A percentile compares a stretch with the other conserved stretches of the same genome.
Evolutionary conservation across 495 filamentous ascomycete genomes (phyloP).

Genomic region (Talaromyces nanjingensis): DNA sequence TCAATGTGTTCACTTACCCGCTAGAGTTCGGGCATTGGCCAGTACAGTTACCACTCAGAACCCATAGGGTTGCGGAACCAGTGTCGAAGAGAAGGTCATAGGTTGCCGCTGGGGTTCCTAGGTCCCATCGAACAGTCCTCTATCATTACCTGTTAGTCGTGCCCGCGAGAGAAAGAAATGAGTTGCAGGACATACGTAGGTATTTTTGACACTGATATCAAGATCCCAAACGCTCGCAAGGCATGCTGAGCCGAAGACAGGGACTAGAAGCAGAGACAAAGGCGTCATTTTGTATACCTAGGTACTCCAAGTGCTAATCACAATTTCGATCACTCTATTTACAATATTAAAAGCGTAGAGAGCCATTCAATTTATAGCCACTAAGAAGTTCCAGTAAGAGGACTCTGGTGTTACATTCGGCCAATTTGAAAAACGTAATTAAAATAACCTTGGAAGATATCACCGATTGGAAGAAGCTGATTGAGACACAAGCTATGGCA

Average conservation of each 20-base stretch:
- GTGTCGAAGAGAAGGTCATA: neutral
- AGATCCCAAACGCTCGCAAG: neutral
- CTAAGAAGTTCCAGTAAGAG: neutral
- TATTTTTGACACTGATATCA: neutral
- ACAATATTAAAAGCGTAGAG: neutral
- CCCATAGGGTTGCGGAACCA: conserved; percentile 1
- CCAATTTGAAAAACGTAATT: no score
- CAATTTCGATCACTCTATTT: neutral
- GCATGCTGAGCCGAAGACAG: neutral
- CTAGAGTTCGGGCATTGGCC: neutral
- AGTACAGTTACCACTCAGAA: neutral
- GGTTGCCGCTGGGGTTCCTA: neutral
- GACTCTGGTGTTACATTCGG: neutral
- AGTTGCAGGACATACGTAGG: neutral
- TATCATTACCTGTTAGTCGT: neutral
- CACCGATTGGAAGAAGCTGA: neutral
- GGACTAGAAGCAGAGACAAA: neutral
- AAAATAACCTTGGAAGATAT: neutral
- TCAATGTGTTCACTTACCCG: neutral
- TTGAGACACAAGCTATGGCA: neutral
- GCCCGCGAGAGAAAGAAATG: neutral
- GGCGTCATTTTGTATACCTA: neutral
- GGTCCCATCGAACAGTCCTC: neutral
- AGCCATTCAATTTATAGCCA: neutral
- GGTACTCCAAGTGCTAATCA: neutral